Conservation (phyloP, 129 eudicot genomes). For the Centella asiatica region DNA sequence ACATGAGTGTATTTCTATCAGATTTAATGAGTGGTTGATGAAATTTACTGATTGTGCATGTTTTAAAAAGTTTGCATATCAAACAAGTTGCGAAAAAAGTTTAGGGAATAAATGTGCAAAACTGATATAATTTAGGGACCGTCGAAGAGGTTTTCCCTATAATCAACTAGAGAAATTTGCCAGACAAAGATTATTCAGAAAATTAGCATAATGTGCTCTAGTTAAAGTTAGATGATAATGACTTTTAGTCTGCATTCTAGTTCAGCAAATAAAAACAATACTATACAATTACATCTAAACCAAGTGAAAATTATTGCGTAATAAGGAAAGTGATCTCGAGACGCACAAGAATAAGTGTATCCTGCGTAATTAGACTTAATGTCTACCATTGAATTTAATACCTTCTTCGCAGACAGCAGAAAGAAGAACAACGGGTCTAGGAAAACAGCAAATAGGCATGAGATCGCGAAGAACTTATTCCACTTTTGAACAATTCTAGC, state of each 20-base stretch:
- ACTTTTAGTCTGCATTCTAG: not conserved
- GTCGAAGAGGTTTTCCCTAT: too few relatives aligned
- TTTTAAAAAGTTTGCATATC: too few relatives aligned
- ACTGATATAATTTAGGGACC: too few relatives aligned
- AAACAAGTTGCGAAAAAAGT: too few relatives aligned
- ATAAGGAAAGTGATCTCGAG: not conserved
- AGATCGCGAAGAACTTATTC: constrained; percentile 68
- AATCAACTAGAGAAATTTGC: constrained; percentile 3
- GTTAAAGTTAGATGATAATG: not conserved
- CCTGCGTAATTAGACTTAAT: not conserved
- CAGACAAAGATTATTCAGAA: not conserved
- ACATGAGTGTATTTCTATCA: too few relatives aligned
- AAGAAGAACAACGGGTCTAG: constrained; percentile 79
- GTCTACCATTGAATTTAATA: constrained; percentile 12
- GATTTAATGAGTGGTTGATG: too few relatives aligned
- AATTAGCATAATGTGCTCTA: not conserved
- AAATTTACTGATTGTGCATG: too few relatives aligned
- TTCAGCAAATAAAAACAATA: too few relatives aligned
- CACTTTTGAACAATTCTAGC: constrained; percentile 56
- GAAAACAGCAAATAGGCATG: constrained; percentile 56
- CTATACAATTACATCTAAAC: not conserved
- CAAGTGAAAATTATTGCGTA: not conserved
- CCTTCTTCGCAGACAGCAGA: constrained; percentile 44
- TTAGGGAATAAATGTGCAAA: too few relatives aligned
- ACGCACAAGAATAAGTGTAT: not conserved